Evolutionary conservation across 306 rosid species (phyloP), one percentile per base, ranked within the genome.

Genomic region (Cucurbita ficifolia): DNA sequence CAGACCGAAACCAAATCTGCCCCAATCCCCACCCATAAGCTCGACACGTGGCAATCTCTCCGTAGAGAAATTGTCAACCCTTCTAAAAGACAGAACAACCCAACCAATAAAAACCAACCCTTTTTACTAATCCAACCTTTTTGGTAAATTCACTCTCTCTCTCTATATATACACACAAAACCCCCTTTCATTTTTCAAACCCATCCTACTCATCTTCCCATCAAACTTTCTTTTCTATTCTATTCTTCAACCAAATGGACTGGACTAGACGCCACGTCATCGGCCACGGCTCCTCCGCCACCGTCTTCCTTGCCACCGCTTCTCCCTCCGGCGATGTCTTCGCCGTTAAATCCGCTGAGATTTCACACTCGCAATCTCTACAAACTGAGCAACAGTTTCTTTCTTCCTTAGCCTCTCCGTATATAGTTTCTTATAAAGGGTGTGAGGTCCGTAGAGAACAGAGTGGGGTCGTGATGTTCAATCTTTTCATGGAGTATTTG

Each of bases 241-340:
- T 36, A 5, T 58, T 35, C 19, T 36, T 4, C 51, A 18, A 16
- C 22, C 17, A 11, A 45, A 94, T 94, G 97, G 81, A 79, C 62
- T 89, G 99, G 99, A 84, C 83, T 7, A 89, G 97, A 83, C 91
- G 97, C 76, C 88, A 79, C 51, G 58, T 65, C 79, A 65, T 94
- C 43, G 97, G 99, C 84, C 87, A 60, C 1, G 97, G 99, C 76
- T 91, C 97, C 17, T 76, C 99, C 0, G 92, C 96, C 88, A 80
- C 88, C 63, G 96, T 94, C 79, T 84, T 77, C 75, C 72, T 86
- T 4, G 97, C 95, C 80, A 24, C 87, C 73, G 60, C 79, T 49
- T 16, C 9, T 61, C 1, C 0, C 51, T 73, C 82, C 38, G 79
- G 85, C 6, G 46, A 73, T 0, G 5, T 79, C 62, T 81, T 86